A percentile compares a stretch with the other conserved stretches of the same genome.
phyloP scores from a whole-genome alignment of 768 basidiomycete species.

The Rhodocollybia butyracea region DNA sequence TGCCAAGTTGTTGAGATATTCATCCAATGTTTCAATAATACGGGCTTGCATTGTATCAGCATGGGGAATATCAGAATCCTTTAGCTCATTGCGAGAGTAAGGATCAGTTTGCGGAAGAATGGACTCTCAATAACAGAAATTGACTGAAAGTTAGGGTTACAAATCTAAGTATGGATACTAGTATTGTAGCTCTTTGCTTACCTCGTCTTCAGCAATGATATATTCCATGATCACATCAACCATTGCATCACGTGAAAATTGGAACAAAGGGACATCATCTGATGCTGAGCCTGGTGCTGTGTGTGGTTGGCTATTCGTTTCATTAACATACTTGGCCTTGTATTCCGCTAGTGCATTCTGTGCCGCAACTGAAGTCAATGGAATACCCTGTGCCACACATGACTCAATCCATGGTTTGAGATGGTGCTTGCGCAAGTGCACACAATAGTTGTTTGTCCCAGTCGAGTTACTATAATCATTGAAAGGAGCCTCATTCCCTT shows the following conservation, averaged over 20 bases:
- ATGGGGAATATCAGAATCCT: slow-evolving; percentile 2
- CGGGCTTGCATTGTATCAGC: background rate
- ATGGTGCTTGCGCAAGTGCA: background rate
- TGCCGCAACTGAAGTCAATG: background rate
- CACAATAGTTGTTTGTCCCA: background rate
- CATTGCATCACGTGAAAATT: background rate
- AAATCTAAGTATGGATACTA: background rate
- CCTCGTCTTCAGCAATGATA: background rate
- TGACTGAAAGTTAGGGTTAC: background rate
- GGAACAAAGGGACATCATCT: background rate
- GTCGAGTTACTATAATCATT: background rate
- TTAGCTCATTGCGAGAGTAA: background rate
- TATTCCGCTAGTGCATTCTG: background rate
- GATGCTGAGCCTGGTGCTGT: background rate
- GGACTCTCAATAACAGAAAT: slow-evolving; percentile 2
- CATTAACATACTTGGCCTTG: background rate
- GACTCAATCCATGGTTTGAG: background rate
- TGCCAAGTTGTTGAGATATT: background rate
- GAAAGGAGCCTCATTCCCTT: background rate
- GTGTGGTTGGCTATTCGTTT: background rate
- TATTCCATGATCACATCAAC: background rate
- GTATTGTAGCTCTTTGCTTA: background rate
- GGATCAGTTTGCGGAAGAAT: background rate
- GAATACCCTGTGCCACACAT: background rate
- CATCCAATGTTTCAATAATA: background rate